Evolutionary conservation across 177 flowering plant species (phyloP).

Genomic region (Vitis hybrid): DNA sequence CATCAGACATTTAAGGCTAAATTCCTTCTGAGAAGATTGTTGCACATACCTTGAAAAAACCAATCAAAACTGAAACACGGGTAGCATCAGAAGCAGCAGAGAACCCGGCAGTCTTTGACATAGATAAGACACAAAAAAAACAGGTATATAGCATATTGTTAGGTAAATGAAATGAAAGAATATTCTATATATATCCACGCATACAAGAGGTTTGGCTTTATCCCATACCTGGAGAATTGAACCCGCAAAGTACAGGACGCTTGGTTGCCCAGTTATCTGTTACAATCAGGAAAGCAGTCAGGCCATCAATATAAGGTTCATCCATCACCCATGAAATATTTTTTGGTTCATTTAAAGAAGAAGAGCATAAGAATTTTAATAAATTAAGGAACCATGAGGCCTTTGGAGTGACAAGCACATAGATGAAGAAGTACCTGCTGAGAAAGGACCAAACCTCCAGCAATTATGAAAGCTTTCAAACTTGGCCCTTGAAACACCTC

Average conservation of each 20-base stretch:
- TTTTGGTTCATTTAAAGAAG: neutral
- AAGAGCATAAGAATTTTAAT: neutral
- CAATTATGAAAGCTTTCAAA: slow-evolving; percentile 88
- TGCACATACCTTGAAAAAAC: slow-evolving; percentile 71
- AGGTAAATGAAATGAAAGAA: neutral
- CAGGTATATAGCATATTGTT: neutral
- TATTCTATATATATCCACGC: neutral
- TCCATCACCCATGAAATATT: neutral
- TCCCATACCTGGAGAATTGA: slow-evolving; percentile 83
- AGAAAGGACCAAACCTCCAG: slow-evolving; percentile 90
- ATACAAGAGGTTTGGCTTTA: neutral
- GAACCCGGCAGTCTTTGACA: slow-evolving; percentile 79
- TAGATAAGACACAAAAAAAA: slow-evolving; percentile 1
- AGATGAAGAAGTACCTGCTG: slow-evolving; percentile 60
- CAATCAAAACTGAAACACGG: slow-evolving; percentile 84
- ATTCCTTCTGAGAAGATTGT: neutral
- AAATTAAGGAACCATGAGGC: neutral
- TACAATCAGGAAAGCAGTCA: slow-evolving; percentile 17
- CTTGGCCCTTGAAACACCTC: slow-evolving; percentile 87
- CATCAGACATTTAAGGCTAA: neutral
- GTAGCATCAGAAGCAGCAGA: slow-evolving; percentile 96
- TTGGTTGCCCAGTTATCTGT: slow-evolving; percentile 98
- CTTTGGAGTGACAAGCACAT: neutral
- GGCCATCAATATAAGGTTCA: slow-evolving; percentile 5
- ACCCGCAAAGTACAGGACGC: slow-evolving; percentile 95